Evolutionary conservation across 2,329 filamentous ascomycete species (phyloP), one percentile per base, ranked within the genome.

Genomic region (Fusarium sp.): DNA sequence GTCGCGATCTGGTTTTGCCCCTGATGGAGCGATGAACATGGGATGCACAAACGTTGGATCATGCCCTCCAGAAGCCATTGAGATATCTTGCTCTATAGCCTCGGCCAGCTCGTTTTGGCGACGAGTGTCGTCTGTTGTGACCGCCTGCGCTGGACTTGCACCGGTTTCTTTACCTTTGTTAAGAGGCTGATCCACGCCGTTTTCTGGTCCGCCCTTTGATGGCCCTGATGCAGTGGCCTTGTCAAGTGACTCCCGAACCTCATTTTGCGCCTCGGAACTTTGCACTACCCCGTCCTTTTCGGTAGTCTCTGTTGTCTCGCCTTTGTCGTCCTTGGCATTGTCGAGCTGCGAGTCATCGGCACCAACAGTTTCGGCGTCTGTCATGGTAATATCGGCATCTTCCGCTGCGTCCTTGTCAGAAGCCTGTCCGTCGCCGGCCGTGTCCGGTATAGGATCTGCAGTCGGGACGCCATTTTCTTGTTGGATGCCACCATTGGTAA

Each of bases 21-120:
- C 82, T 25, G 81, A 76, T 0, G 92, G 90, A 34, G 90, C 86
- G 44, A 89, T 79, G 79, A 93, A 96, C 74, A 93, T 87, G 3
- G 92, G 91, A 76, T 95, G 91, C 63, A 95, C 86, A 27, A 85
- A 86, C n/a, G 83, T 81, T 4, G 85, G 81, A 13, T 83, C 81
- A 18, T 61, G 20, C 3, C n/a, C 57, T 25, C 68, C 64, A n/a
- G 61, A 59, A 4, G 44, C 20, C 33, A 63, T 49, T 4, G 61
- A 40, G 6, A 25, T 46, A 23, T 64, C 64, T 40, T 55, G 62
- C 8, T 25, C 54, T 27, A 51, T 62, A 64, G 56, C 46, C 38
- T 65, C 70, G 38, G 55, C 54, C 18, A 49, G 10, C 42, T 62
- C 70, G 11, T 53, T 64, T 33, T 60, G 50, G n/a, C 57, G 56